These are phyloP conservation scores for Penicillium hesseltinei DNA, from an alignment of 2,329 filamentous ascomycete species.

Conservation along the genomic window DNA sequence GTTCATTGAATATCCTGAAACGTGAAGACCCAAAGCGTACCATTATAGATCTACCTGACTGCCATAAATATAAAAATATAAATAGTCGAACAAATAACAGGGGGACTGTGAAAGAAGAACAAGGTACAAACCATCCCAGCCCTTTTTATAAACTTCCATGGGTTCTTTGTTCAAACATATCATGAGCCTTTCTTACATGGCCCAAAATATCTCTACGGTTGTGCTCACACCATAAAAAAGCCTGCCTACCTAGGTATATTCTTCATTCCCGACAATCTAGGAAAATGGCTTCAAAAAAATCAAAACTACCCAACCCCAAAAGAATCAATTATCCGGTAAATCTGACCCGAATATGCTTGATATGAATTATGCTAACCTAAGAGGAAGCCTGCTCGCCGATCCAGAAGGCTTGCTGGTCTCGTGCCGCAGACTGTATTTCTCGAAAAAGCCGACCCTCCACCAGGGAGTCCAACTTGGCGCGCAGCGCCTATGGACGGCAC, in stretches of 20 bases:
- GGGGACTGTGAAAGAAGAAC: not conserved
- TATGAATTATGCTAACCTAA: not conserved
- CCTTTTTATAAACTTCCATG: not conserved
- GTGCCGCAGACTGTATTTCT: not conserved
- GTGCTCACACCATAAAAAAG: not conserved
- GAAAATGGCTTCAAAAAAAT: not conserved
- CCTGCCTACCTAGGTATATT: not conserved
- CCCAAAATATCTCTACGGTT: not conserved
- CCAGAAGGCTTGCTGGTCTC: not conserved
- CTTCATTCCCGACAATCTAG: not conserved
- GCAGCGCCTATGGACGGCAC: not conserved
- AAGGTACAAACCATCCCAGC: not conserved
- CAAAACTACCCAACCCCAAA: not conserved
- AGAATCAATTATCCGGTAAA: not conserved
- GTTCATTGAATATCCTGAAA: not conserved
- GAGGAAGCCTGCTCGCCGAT: not conserved
- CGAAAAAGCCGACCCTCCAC: not conserved
- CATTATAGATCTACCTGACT: not conserved
- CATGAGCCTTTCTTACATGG: not conserved
- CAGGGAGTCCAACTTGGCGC: not conserved
- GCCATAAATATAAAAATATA: not conserved
- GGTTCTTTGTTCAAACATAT: too few relatives aligned
- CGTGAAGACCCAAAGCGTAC: not conserved
- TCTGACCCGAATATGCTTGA: not conserved
- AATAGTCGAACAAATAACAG: not conserved